phyloP scores from a whole-genome alignment of 2,329 filamentous ascomycete genomes.

The Neofusicoccum ribis region DNA sequence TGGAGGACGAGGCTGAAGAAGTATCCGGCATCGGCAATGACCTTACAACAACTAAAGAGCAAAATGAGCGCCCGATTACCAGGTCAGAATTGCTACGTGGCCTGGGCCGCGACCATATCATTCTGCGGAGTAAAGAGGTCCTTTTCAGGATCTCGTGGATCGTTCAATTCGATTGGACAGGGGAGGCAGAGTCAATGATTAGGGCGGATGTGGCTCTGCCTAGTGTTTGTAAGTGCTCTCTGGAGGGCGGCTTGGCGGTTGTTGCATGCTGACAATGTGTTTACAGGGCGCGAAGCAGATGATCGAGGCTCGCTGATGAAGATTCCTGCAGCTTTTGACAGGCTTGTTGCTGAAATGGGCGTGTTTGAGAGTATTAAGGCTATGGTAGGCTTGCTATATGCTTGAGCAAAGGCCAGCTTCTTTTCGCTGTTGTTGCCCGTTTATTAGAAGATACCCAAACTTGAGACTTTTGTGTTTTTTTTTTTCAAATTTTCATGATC shows the following conservation, averaged over 20 bases:
- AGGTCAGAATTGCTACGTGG: conserved; percentile 53
- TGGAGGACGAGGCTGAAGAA: conserved; percentile 29
- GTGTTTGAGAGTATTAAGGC: conserved; percentile 59
- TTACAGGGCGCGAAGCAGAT: conserved; percentile 58
- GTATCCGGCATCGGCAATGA: conserved; percentile 20
- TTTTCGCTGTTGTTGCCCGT: background rate
- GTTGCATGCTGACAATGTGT: background rate
- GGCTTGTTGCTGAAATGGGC: conserved; percentile 57
- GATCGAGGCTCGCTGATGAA: conserved; percentile 56
- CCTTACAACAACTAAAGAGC: conserved; percentile 12
- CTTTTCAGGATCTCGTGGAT: conserved; percentile 61
- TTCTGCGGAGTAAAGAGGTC: conserved; percentile 39
- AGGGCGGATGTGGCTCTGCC: conserved; percentile 59
- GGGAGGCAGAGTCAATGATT: conserved; percentile 64
- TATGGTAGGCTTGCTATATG: conserved; percentile 59
- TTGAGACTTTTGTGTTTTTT: background rate
- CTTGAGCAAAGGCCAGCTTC: conserved; percentile 6
- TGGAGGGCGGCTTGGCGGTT: conserved; percentile 26
- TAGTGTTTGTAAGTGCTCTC: conserved; percentile 59
- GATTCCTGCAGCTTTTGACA: conserved; percentile 62
- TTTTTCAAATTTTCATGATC: background rate
- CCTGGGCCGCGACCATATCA: conserved; percentile 33
- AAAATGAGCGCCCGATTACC: conserved; percentile 20
- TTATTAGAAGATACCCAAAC: background rate
- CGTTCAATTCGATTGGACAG: conserved; percentile 71